Percentiles rank a stretch among this genome's conserved stretches.
These are phyloP conservation scores for Harringtonia lauricola DNA, from an alignment of 2,329 filamentous ascomycete genomes.

Conservation along the genomic window DNA sequence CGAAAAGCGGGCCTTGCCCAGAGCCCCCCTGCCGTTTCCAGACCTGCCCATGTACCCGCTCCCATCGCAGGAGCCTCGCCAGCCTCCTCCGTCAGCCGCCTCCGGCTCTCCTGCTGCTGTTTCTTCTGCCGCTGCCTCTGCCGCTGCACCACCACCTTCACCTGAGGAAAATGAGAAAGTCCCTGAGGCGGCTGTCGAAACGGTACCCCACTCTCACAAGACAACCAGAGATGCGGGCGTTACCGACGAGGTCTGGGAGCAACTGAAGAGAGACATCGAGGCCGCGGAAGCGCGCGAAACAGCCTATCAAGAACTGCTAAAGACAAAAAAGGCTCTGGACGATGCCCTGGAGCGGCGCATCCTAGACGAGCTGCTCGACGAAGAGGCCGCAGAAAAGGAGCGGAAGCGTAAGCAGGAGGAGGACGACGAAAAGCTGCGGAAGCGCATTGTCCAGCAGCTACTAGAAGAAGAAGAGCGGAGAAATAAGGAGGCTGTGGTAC, in stretches of 20 bases:
- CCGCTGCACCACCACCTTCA: no score
- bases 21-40: not conserved
- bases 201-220: no score
- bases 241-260: conserved; percentile 48
- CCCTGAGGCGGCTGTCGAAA: not conserved
- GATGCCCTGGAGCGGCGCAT: conserved; percentile 12
- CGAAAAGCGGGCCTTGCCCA: not conserved
- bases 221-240: conserved; percentile 42
- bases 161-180: not conserved
- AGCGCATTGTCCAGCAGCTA: conserved; percentile 22
- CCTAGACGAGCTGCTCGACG: conserved; percentile 6
- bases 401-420: conserved; percentile 15
- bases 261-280: conserved; percentile 40
- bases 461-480: conserved; percentile 27
- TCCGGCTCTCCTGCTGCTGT: not conserved
- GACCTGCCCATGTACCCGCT: no score
- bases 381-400: conserved; percentile 17
- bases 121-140: no score
- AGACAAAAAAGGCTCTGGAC: conserved; percentile 13
- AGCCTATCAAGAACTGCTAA: conserved; percentile 18
- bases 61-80: not conserved
- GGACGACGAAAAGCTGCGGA: not conserved
- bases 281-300: conserved; percentile 25
- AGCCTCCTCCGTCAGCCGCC: not conserved
- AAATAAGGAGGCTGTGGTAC: conserved; percentile 25